A percentile compares a stretch with the other conserved stretches of the same genome.
Evolutionary conservation across 345 rosid genomes (phyloP).

Genomic region (Lepidium didymum): DNA sequence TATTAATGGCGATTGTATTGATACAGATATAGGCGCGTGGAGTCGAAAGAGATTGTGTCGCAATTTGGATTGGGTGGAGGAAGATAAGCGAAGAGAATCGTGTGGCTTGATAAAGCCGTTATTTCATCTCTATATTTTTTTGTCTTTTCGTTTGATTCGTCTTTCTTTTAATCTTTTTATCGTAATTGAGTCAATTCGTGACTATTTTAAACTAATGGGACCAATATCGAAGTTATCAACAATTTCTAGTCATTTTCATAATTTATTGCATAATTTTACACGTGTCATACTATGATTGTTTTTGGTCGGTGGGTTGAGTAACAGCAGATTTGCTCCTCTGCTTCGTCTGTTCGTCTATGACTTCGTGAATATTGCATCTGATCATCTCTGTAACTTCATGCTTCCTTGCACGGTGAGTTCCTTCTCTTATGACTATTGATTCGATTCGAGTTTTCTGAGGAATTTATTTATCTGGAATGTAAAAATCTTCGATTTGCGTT

Average conservation of each 20-base stretch:
- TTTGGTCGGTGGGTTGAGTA: background rate
- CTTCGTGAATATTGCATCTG: constrained; percentile 25
- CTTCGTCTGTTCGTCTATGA: background rate
- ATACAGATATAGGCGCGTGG: constrained; percentile 12
- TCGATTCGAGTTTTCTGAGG: background rate
- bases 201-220: background rate
- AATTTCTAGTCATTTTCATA: background rate
- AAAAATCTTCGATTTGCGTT: background rate
- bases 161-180: no score
- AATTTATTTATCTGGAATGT: background rate
- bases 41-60: constrained; percentile 24
- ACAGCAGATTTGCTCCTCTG: background rate
- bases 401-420: constrained; percentile 10
- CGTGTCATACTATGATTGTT: constrained; percentile 11
- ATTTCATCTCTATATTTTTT: constrained; percentile 10
- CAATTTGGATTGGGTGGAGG: constrained; percentile 22
- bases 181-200: background rate
- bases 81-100: constrained; percentile 36
- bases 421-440: background rate
- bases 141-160: background rate
- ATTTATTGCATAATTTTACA: background rate
- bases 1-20: background rate
- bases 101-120: constrained; percentile 53
- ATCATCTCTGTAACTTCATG: constrained; percentile 20
- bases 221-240: background rate